Conservation (phyloP, 2,329 filamentous ascomycete species). For the Gnomoniopsis smithogilvyi region DNA sequence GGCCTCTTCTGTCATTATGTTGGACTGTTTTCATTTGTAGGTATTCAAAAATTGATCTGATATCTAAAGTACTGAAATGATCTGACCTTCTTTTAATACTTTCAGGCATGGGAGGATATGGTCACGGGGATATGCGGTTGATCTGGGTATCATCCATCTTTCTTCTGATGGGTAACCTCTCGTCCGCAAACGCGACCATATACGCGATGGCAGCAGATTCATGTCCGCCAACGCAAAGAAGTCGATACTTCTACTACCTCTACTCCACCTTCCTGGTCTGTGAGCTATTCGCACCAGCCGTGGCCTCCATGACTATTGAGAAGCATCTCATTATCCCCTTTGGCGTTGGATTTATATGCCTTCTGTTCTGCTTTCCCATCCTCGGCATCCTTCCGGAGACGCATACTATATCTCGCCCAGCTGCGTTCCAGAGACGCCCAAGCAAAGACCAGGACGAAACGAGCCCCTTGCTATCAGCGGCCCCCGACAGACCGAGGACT, state of each 20-base stretch:
- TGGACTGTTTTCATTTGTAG: slow-evolving; percentile 13
- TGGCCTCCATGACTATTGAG: slow-evolving; percentile 15
- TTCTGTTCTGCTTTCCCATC: slow-evolving; percentile 11
- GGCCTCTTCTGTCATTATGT: slow-evolving; percentile 12
- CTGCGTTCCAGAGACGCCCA: not conserved
- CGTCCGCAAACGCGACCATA: slow-evolving; percentile 17
- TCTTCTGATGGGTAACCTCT: slow-evolving; percentile 18
- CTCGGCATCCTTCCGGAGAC: slow-evolving; percentile 15
- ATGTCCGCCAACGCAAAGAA: slow-evolving; percentile 13
- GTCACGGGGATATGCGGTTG: slow-evolving; percentile 10
- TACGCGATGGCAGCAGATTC: slow-evolving; percentile 18
- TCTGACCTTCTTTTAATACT: not conserved
- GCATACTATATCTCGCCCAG: not conserved
- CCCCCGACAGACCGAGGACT: not conserved
- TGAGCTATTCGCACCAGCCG: slow-evolving; percentile 15
- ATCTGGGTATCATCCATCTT: slow-evolving; percentile 16
- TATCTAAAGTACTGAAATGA: not conserved
- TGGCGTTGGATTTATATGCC: slow-evolving; percentile 9
- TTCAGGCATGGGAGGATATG: slow-evolving; percentile 10
- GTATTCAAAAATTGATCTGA: not conserved
- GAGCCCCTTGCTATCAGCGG: slow-evolving; percentile 1
- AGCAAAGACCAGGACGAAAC: slow-evolving; percentile 13
- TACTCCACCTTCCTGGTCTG: slow-evolving; percentile 18
- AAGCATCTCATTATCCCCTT: slow-evolving; percentile 12
- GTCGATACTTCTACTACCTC: slow-evolving; percentile 19